Base-by-base conservation (phyloP, 2,329 filamentous ascomycete species). In the Fusarium graminum region DNA sequence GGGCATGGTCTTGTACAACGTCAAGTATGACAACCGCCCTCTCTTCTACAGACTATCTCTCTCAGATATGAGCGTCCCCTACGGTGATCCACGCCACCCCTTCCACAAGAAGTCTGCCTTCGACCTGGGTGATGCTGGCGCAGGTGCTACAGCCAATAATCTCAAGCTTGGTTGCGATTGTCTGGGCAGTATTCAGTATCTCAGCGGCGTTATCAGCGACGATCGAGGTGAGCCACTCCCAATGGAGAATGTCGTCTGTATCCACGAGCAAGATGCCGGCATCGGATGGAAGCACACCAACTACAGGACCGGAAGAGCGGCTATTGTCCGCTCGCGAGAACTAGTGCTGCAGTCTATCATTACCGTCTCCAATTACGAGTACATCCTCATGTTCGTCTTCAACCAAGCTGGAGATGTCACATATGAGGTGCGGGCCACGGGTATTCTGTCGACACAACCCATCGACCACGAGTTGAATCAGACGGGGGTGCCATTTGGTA, bases 281-380 rank as follows among this genome's bases (percentile, higher is more conserved):
- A 89, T 92, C 41, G 82, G 85, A n/a, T 91, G 88, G 88, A 92
- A 92, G 75, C 90, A 92, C 75, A 84, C 88, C 6, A 90, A 92
- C 77, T 89, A 83, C 76, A 82, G 88, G 17, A 91, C 87, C 0
- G 81, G 81, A 8, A 81, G 85, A 17, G 86, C 87, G 0, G 85
- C 86, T 0, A 85, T 90, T 1, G 83, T 85, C 4, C 81, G 89
- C 8, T 80, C 83, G 51, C 82, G 89, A 4, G 84, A 90, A 70
- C 80, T 92, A 7, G 87, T 92, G 0, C 75, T 92, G 3, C 89
- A 92, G 72, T 88, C 85, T 69, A 88, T 91, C 73, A 86, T 89
- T 71, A 92, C 89, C 0, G 82, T 91, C 0, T 66, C 63, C 0
- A 66, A 66, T 40, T 66, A 66, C 10, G 63, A 66, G 72, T 92